Evolutionary conservation across 2,329 filamentous ascomycete genomes (phyloP).

Genomic region (Diaporthe sp.): DNA sequence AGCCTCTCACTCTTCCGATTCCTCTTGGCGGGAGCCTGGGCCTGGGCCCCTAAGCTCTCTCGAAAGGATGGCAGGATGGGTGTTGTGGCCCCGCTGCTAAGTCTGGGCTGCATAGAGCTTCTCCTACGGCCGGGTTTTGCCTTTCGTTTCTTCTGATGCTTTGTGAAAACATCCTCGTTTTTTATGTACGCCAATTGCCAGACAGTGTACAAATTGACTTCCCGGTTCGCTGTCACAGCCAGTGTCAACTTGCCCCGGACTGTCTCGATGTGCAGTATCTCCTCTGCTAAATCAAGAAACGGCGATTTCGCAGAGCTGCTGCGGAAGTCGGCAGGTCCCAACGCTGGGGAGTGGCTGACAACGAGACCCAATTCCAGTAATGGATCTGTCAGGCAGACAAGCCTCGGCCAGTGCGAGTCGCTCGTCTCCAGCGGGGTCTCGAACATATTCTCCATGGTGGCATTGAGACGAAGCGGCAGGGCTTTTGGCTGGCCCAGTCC

Average conservation of each 20-base stretch:
- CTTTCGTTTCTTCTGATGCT: constrained; percentile 62
- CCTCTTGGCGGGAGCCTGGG: constrained; percentile 66
- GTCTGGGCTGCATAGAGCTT: constrained; percentile 76
- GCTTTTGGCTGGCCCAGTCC: constrained; percentile 69
- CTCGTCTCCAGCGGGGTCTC: constrained; percentile 66
- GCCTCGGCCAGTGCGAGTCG: constrained; percentile 76
- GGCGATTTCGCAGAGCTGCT: constrained; percentile 58
- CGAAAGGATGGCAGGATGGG: constrained; percentile 76
- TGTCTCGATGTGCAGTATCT: constrained; percentile 86
- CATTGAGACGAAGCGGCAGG: constrained; percentile 65
- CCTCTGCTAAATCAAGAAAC: constrained; percentile 82
- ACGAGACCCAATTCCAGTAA: constrained; percentile 88
- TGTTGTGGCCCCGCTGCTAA: constrained; percentile 82
- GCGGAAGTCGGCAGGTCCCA: constrained; percentile 53
- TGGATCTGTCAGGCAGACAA: constrained; percentile 89
- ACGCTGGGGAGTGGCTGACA: constrained; percentile 70
- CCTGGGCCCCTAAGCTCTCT: constrained; percentile 78
- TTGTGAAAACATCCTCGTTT: constrained; percentile 70
- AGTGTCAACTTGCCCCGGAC: constrained; percentile 74
- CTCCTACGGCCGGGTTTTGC: constrained; percentile 66
- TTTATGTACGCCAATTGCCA: constrained; percentile 87
- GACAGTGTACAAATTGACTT: constrained; percentile 82
- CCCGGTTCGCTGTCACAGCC: constrained; percentile 84
- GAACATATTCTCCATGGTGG: constrained; percentile 71
- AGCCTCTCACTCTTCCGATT: constrained; percentile 65